Evolutionary conservation across 176 grass and related monocot species (phyloP), one percentile per base, ranked within the genome.

Genomic region (Oryza brachyantha): DNA sequence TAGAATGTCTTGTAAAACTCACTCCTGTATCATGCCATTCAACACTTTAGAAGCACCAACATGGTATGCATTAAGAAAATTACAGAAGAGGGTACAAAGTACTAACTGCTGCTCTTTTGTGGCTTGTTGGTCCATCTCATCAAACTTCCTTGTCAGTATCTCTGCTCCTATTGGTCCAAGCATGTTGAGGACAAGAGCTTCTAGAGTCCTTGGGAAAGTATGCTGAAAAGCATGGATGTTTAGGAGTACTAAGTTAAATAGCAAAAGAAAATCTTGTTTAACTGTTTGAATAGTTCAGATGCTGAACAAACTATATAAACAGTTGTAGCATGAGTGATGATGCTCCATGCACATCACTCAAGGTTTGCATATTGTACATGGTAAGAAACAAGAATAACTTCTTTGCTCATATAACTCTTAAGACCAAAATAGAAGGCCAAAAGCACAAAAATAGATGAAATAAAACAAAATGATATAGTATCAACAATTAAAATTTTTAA

Each of bases 141-240:
- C 96, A 45, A 93, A 99, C 83, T 98, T 98, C n/a, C 90, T 83
- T 71, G 96, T 95, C 38, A 99, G 88, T 80, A 95, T 74, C 86
- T 99, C 96, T 81, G 96, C 96, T 85, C 90, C 90, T 71, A 79
- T 86, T 72, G 96, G 96, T 67, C 85, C 81, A 77, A 89, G 86
- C 78, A 88, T 73, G 65, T 99, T 91, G 73, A 99, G 75, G 43
- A 99, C 83, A 81, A 99, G 80, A 59, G 78, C 75, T 84, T 94
- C 90, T 84, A 93, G 69, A 62, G 96, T 91, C 81, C 96, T 93
- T 65, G 96, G 96, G 54, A 99, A 99, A 64, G 79, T 70, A 81
- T 89, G 80, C 95, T 98, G 87, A 62, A 84, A 84, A 81, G 39
- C 28, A 76, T 21, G 61, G 10, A 75, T 28, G 60, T 55, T 75